Percentiles rank a stretch among this genome's conserved stretches.
These are phyloP conservation scores for Capsicum rhomboideum DNA, from an alignment of 257 asterid species.

Conservation along the genomic window DNA sequence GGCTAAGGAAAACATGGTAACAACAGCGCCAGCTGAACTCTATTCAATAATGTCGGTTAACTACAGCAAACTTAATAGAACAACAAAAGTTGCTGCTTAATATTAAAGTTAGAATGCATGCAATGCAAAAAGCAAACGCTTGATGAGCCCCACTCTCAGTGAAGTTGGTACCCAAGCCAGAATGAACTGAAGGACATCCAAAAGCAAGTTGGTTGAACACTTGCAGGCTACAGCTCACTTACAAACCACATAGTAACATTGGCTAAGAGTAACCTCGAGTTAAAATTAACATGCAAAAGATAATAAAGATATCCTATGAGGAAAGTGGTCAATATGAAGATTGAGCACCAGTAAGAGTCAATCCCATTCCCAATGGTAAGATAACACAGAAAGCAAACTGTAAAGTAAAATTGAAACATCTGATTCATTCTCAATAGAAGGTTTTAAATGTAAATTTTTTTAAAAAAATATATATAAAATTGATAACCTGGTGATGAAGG, in stretches of 20 bases:
- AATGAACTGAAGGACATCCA: not conserved
- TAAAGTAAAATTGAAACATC: not conserved
- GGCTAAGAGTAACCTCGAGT: not conserved
- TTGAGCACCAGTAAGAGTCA: not conserved
- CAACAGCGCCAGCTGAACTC: not conserved
- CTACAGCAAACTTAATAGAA: too few species aligned
- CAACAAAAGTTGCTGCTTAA: not conserved
- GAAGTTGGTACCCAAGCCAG: not conserved
- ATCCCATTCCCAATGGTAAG: not conserved
- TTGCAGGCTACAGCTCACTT: not conserved
- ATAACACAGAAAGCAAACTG: not conserved
- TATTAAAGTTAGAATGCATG: not conserved
- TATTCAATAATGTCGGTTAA: not conserved
- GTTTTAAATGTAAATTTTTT: not conserved
- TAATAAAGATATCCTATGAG: not conserved
- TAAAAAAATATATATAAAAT: not conserved
- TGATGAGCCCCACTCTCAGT: not conserved
- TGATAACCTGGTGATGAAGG: slow-evolving; percentile 69
- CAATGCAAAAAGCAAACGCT: not conserved
- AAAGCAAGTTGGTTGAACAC: not conserved
- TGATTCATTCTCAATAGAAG: not conserved
- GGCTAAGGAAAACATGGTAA: not conserved
- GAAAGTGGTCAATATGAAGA: not conserved
- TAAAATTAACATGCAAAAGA: not conserved
- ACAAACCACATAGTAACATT: not conserved